Evolutionary conservation across 352 stramenopile species (phyloP).

Genomic region (Globisporangium viniferum): DNA sequence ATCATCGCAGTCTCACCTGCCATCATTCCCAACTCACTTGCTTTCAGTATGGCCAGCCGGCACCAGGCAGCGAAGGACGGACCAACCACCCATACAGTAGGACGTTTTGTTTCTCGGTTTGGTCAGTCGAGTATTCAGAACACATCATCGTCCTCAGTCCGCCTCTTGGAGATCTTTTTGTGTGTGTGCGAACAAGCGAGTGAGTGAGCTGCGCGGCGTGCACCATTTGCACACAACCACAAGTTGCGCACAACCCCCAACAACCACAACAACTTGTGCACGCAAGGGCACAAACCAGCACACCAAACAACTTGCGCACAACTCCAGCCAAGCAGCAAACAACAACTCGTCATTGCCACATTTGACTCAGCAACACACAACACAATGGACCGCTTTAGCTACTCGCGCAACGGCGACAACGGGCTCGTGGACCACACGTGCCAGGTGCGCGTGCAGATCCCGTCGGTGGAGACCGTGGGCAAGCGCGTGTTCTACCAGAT

Average conservation of each 20-base stretch:
- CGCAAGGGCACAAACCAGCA: not conserved
- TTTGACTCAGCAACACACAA: not conserved
- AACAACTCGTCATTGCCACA: conserved; percentile 3
- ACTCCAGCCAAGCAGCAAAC: not conserved
- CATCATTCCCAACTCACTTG: not conserved
- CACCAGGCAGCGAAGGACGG: conserved; percentile 4
- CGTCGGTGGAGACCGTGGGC: conserved; percentile 32
- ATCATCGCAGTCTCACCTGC: not conserved
- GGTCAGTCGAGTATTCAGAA: not conserved
- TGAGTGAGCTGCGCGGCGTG: not conserved
- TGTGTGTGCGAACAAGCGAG: not conserved
- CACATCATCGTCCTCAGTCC: not conserved
- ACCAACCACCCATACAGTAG: not conserved
- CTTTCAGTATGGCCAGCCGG: conserved; percentile 5
- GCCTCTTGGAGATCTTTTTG: conserved; percentile 14
- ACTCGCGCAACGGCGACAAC: conserved; percentile 73
- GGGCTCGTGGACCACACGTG: conserved; percentile 68
- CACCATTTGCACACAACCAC: not conserved
- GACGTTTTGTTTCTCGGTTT: not conserved
- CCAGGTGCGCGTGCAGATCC: conserved; percentile 66
- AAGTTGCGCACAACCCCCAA: not conserved
- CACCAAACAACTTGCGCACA: not conserved
- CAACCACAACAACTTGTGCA: not conserved
- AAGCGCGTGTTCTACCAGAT: conserved; percentile 72
- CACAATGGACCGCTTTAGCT: conserved; percentile 72